phyloP scores from a whole-genome alignment of 768 basidiomycete species.

The Agrocybe pediades region DNA sequence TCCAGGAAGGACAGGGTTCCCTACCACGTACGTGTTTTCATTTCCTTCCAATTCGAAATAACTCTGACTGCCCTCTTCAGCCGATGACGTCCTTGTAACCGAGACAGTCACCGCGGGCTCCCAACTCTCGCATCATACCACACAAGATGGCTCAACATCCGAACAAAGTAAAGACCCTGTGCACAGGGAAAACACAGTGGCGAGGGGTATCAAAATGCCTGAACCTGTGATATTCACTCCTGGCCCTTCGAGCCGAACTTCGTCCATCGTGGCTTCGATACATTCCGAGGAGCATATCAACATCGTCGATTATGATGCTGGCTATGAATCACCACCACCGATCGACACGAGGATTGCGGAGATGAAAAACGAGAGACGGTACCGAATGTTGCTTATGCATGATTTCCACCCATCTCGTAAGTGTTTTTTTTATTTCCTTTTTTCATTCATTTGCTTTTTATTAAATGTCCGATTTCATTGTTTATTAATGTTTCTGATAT shows the following conservation, averaged over 20 bases:
- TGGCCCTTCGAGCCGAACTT: constrained; percentile 26
- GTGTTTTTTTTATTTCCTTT: constrained; percentile 31
- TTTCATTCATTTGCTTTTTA: neutral
- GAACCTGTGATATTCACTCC: constrained; percentile 40
- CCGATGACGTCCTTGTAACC: constrained; percentile 14
- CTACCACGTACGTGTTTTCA: constrained; percentile 17
- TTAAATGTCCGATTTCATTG: too few relatives aligned
- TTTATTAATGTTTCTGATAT: too few relatives aligned
- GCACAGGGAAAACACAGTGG: constrained; percentile 38
- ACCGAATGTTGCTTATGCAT: constrained; percentile 66
- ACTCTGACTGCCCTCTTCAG: neutral
- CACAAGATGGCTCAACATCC: neutral
- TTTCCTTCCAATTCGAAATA: neutral
- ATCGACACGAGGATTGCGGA: constrained; percentile 41
- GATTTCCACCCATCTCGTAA: constrained; percentile 69
- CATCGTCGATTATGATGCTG: constrained; percentile 23
- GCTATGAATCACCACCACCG: constrained; percentile 46
- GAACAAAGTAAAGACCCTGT: constrained; percentile 18
- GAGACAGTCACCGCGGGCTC: too few relatives aligned
- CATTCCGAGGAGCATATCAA: constrained; percentile 13
- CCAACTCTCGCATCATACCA: constrained; percentile 5
- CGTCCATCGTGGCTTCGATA: constrained; percentile 14
- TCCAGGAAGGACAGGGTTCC: constrained; percentile 16
- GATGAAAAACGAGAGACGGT: constrained; percentile 62
- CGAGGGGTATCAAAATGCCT: constrained; percentile 33